A percentile compares a stretch with the other conserved stretches of the same genome.
phyloP scores from a whole-genome alignment of 805 yeast species.

The Schwanniomyces polymorphus region DNA sequence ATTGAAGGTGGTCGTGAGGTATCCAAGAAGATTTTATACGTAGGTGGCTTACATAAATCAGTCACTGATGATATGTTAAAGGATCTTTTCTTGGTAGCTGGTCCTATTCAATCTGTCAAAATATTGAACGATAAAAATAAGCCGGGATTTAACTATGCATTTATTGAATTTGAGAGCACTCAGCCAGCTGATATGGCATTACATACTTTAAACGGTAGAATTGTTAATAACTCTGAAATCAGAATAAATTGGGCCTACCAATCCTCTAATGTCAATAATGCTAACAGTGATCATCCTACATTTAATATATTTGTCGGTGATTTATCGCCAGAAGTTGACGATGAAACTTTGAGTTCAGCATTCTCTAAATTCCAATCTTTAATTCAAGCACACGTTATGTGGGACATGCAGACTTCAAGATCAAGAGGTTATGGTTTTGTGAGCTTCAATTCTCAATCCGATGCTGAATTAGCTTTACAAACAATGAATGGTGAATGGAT shows the following conservation, averaged over 20 bases:
- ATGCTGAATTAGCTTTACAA: constrained; percentile 72
- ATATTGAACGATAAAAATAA: constrained; percentile 74
- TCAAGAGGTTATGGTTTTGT: constrained; percentile 93
- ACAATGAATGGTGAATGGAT: constrained; percentile 73
- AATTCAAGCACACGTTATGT: constrained; percentile 89
- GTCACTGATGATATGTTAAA: constrained; percentile 63
- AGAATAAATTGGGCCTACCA: constrained; percentile 83
- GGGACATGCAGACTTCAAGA: constrained; percentile 95
- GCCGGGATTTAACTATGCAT: constrained; percentile 77
- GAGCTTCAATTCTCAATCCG: constrained; percentile 62
- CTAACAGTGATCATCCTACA: constrained; percentile 43
- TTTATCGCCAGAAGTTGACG: constrained; percentile 77
- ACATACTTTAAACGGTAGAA: constrained; percentile 57
- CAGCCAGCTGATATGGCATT: constrained; percentile 64
- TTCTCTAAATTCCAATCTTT: constrained; percentile 61
- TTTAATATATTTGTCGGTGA: constrained; percentile 86
- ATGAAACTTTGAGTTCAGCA: constrained; percentile 60
- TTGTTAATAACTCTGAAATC: constrained; percentile 54
- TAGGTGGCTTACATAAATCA: constrained; percentile 68
- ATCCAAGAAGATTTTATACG: constrained; percentile 70
- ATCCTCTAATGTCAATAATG: constrained; percentile 60
- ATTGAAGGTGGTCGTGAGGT: constrained; percentile 80
- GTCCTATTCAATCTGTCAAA: constrained; percentile 64
- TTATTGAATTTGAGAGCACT: constrained; percentile 67
- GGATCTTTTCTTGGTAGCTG: constrained; percentile 62